Percentiles rank a stretch among this genome's conserved stretches.
Conservation (phyloP, 2,329 filamentous ascomycete genomes). For the Fusarium foetens region DNA sequence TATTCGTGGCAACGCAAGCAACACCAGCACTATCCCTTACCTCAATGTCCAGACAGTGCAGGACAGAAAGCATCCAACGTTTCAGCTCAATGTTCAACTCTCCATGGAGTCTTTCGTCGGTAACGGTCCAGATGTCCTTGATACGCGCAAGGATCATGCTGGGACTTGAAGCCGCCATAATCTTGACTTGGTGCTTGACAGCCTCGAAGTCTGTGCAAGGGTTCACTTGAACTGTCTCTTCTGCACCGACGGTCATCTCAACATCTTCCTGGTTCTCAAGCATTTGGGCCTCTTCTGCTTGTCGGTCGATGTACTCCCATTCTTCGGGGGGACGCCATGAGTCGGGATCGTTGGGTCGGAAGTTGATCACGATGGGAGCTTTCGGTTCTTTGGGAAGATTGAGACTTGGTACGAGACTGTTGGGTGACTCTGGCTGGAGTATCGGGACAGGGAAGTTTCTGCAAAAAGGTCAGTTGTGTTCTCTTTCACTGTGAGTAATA, state of each 20-base stretch:
- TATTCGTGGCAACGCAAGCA: background rate
- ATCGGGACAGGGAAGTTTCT: constrained; percentile 27
- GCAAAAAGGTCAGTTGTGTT: background rate
- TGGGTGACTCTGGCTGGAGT: constrained; percentile 30
- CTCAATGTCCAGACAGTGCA: constrained; percentile 59
- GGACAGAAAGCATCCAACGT: constrained; percentile 68
- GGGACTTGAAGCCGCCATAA: constrained; percentile 39
- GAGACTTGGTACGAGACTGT: constrained; percentile 11
- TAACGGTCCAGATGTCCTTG: constrained; percentile 49
- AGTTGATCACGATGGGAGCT: constrained; percentile 36
- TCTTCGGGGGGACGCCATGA: constrained; percentile 59
- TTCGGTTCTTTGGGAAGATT: constrained; percentile 11
- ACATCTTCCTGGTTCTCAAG: background rate
- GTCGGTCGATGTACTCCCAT: constrained; percentile 50
- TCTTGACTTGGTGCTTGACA: constrained; percentile 27
- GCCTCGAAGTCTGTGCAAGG: background rate
- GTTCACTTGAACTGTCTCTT: background rate
- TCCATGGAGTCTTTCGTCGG: constrained; percentile 13
- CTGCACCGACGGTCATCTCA: background rate
- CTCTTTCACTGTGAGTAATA: background rate
- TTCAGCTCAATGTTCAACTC: constrained; percentile 64
- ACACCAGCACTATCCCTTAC: constrained; percentile 24
- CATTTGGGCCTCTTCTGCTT: background rate
- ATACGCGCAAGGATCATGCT: constrained; percentile 64
- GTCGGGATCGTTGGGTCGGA: constrained; percentile 51